Base-by-base conservation (phyloP, 2,329 filamentous ascomycete genomes). In the Epichloe baconii region DNA sequence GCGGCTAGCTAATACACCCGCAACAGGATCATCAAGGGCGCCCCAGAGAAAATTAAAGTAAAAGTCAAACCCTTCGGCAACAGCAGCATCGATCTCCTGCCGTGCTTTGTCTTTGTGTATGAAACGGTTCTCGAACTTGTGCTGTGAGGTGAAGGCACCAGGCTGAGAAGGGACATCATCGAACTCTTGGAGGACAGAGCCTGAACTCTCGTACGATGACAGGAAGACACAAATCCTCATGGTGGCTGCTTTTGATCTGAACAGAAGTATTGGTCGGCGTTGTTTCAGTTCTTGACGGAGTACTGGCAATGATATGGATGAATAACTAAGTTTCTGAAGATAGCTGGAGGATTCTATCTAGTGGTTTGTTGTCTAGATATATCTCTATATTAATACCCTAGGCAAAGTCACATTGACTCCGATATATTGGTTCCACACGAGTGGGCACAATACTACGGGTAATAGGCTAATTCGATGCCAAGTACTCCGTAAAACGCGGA, bases 11-110 rank as follows among this genome's bases (percentile, higher is more conserved):
- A 14, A 5, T 3, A 23, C 4, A 4, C 47, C 47, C 2, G 47
- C 47, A 17, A 49, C 26, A 3, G n/a, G n/a, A 31, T 49, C 47
- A 17, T 49, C 40, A 6, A 8, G 40, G 11, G 31, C 21, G 12
- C 47, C 40, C 47, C 47, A 49, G 35, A 49, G 38, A 11, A 49
- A 37, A 31, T 44, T 49, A n/a, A 43, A 36, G 40, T 49, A 49
- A 26, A 49, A 43, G 41, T 49, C 48, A 8, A 44, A 49, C 10
- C 41, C 41, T 35, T 49, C 41, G 35, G 48, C 41, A 15, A 44
- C 41, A 3, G 48, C 48, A 3, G 21, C 48, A 6, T 44, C 34
- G 34, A 49, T 44, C 17, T 49, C 17, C 37, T 44, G 40, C 34
- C 44, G 21, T 12, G 17, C 48, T 34, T 15, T 49, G 19, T 44